Evolutionary conservation across 306 rosid genomes (phyloP).

Genomic region (Fragaria iinumae): DNA sequence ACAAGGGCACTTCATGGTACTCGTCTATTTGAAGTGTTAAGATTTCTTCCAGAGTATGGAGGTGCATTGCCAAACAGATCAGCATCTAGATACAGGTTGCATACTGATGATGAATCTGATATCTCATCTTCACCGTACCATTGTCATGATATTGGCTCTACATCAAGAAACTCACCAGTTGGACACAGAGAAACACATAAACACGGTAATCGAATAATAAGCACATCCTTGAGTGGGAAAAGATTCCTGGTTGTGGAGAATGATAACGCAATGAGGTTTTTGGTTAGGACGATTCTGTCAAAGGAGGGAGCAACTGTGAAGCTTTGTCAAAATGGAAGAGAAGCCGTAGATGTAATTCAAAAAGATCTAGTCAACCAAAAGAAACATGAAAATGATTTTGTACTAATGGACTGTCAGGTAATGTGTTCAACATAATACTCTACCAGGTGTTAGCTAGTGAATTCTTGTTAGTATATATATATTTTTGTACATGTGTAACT

Average conservation of each 20-base stretch:
- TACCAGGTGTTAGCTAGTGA: not conserved
- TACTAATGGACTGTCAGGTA: slow-evolving; percentile 84
- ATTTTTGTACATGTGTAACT: not conserved
- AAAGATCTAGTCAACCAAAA: slow-evolving; percentile 28
- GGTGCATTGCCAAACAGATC: slow-evolving; percentile 31
- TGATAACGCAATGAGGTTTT: slow-evolving; percentile 15
- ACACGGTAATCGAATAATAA: not conserved
- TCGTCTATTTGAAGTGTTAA: slow-evolving; percentile 42
- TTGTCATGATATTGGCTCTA: slow-evolving; percentile 1
- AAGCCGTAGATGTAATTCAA: slow-evolving; percentile 43
- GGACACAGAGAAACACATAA: slow-evolving; percentile 32
- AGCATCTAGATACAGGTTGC: slow-evolving; percentile 2
- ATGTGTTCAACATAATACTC: not conserved
- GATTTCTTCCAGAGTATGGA: slow-evolving; percentile 70
- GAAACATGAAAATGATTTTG: slow-evolving; percentile 44
- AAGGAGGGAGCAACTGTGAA: slow-evolving; percentile 52
- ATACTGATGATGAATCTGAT: not conserved
- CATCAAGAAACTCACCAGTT: slow-evolving; percentile 13
- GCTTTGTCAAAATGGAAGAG: slow-evolving; percentile 53
- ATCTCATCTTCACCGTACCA: not conserved
- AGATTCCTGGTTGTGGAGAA: slow-evolving; percentile 67
- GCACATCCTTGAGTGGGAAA: slow-evolving; percentile 46
- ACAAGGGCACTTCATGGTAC: slow-evolving; percentile 65
- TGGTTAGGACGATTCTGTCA: slow-evolving; percentile 26
- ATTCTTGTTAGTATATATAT: not conserved